Percentiles rank a stretch among this genome's conserved stretches.
These are phyloP conservation scores for Grigorovia jiainica DNA, from an alignment of 805 yeast genomes.

Conservation along the genomic window DNA sequence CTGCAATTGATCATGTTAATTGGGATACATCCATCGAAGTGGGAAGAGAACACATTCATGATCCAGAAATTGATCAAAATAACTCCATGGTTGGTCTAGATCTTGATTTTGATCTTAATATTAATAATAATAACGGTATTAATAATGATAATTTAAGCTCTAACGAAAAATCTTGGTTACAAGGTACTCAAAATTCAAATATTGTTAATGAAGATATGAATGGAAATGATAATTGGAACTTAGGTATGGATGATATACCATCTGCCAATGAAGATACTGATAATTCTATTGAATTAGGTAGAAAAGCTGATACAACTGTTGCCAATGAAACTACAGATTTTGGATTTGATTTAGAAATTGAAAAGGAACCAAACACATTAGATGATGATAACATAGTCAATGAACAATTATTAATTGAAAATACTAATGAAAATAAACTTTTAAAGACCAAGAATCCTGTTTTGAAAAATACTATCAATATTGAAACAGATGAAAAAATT, in stretches of 20 bases:
- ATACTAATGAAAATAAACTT: constrained; percentile 7
- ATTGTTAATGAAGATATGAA: constrained; percentile 21
- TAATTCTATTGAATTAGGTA: constrained; percentile 58
- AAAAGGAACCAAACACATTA: constrained; percentile 25
- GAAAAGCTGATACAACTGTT: constrained; percentile 33
- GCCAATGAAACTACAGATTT: constrained; percentile 32
- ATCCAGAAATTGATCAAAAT: constrained; percentile 14
- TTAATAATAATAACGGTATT: constrained; percentile 17
- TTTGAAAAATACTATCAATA: constrained; percentile 8
- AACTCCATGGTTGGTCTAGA: constrained; percentile 18
- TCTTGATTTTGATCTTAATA: constrained; percentile 29
- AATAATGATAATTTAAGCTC: constrained; percentile 2
- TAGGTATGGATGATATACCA: constrained; percentile 16
- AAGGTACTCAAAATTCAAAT: not conserved
- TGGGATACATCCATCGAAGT: constrained; percentile 27
- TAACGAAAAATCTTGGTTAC: too few relatives aligned
- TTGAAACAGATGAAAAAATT: constrained; percentile 11
- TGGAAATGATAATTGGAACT: constrained; percentile 21
- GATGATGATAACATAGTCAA: constrained; percentile 24
- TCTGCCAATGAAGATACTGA: constrained; percentile 9
- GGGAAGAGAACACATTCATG: constrained; percentile 22
- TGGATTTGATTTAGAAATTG: constrained; percentile 45
- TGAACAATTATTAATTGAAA: constrained; percentile 19
- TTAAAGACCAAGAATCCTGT: constrained; percentile 7
- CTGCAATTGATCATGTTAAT: constrained; percentile 4